Conservation (phyloP, 2,329 filamentous ascomycete genomes). For the Fusarium xyrophilum region DNA sequence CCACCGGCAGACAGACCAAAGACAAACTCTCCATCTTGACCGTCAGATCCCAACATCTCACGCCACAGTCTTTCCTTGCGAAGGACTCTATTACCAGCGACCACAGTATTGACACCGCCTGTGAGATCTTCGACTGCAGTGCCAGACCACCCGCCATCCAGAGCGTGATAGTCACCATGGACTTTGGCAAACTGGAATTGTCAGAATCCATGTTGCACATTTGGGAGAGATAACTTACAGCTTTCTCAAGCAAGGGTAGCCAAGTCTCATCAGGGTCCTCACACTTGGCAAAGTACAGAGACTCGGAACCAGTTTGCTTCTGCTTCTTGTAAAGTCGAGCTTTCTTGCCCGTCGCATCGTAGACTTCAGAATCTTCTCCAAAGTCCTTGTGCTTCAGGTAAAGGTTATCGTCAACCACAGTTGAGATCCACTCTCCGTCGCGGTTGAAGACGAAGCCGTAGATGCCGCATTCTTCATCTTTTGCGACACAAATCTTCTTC, state of each 20-base stretch:
- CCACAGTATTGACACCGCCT: constrained; percentile 63
- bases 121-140: constrained; percentile 58
- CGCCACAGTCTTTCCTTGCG: constrained; percentile 75
- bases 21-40: constrained; percentile 72
- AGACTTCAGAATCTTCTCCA: constrained; percentile 47
- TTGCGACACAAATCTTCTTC: constrained; percentile 70
- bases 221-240: constrained; percentile 43
- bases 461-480: constrained; percentile 71
- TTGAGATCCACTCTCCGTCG: constrained; percentile 74
- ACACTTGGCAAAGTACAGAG: constrained; percentile 74
- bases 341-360: constrained; percentile 55
- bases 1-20: constrained; percentile 54
- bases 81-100: constrained; percentile 64
- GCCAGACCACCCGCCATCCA: constrained; percentile 70
- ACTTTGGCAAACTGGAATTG: constrained; percentile 69
- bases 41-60: constrained; percentile 70
- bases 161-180: constrained; percentile 73
- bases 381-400: constrained; percentile 49
- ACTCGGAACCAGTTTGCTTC: constrained; percentile 72
- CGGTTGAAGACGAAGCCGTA: constrained; percentile 78
- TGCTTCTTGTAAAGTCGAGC: constrained; percentile 66
- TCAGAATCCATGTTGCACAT: background rate
- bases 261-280: constrained; percentile 74
- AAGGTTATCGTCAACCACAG: constrained; percentile 74
- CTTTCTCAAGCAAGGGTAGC: constrained; percentile 76